phyloP scores from a whole-genome alignment of 257 asterid species.

The Fraxinus quadrangulata region DNA sequence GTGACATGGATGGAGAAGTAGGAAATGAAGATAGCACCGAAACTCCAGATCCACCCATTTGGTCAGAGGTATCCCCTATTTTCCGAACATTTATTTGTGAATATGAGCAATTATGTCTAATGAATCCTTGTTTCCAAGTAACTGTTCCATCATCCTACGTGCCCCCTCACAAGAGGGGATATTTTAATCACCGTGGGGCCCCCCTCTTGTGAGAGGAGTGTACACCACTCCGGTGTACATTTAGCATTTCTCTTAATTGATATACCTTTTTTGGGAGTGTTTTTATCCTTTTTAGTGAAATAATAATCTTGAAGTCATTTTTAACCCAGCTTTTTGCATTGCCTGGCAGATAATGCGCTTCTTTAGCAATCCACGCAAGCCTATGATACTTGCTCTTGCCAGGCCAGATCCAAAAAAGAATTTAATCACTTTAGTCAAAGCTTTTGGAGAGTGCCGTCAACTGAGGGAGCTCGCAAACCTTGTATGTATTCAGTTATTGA shows the following conservation, averaged over 20 bases:
- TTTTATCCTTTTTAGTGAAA: conserved; percentile 7
- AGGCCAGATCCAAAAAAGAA: conserved; percentile 93
- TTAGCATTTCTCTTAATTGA: neutral
- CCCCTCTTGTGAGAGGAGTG: too few relatives aligned
- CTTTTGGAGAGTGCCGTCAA: conserved; percentile 82
- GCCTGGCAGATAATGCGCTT: conserved; percentile 74
- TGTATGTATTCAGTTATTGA: conserved; percentile 40
- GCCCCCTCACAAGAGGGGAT: too few relatives aligned
- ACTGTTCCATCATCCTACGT: neutral
- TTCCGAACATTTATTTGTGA: conserved; percentile 12
- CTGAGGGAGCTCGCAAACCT: conserved; percentile 80
- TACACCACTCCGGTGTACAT: too few relatives aligned
- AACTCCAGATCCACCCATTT: conserved; percentile 64
- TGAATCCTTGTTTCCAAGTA: conserved; percentile 1
- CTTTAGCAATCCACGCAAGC: conserved; percentile 81
- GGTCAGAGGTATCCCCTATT: conserved; percentile 65
- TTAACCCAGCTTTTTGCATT: neutral
- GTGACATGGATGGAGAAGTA: conserved; percentile 57
- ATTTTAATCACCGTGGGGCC: too few relatives aligned
- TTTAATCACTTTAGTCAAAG: conserved; percentile 73
- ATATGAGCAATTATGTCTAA: conserved; percentile 8
- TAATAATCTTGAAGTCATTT: neutral
- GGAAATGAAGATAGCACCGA: conserved; percentile 47
- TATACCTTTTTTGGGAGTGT: conserved; percentile 4
- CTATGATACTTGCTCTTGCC: conserved; percentile 89